phyloP scores from a whole-genome alignment of 495 filamentous ascomycete genomes.

The Chaetomium fimeti region DNA sequence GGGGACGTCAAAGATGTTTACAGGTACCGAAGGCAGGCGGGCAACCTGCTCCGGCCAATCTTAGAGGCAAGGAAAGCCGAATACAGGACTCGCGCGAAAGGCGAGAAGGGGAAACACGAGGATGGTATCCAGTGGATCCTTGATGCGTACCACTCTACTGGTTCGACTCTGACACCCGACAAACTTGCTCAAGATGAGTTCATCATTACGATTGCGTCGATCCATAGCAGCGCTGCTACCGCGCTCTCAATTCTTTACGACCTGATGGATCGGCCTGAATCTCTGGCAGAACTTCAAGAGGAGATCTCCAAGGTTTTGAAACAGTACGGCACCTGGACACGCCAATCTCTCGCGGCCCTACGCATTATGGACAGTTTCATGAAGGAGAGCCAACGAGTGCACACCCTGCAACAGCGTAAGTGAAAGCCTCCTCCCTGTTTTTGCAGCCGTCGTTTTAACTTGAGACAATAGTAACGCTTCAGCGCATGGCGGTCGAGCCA shows the following conservation, averaged over 20 bases:
- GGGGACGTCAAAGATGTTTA: conserved; percentile 12
- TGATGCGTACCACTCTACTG: conserved; percentile 11
- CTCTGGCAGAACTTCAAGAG: not conserved
- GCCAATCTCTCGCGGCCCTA: not conserved
- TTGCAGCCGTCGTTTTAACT: too few species aligned
- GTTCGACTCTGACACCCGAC: conserved; percentile 4
- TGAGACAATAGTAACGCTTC: too few species aligned
- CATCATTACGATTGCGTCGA: conserved; percentile 14
- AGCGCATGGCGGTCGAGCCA: too few species aligned
- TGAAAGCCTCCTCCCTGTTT: not conserved
- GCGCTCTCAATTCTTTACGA: conserved; percentile 17
- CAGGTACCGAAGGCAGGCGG: conserved; percentile 3
- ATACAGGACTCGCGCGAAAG: too few species aligned
- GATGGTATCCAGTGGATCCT: conserved; percentile 19
- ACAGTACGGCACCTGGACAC: conserved; percentile 11
- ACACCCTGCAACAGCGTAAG: not conserved
- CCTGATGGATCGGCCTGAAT: conserved; percentile 15
- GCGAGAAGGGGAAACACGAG: not conserved
- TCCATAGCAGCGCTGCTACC: conserved; percentile 20
- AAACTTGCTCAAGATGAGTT: conserved; percentile 14
- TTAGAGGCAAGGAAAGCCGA: conserved; percentile 1
- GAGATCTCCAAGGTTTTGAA: conserved; percentile 17
- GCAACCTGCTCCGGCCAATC: conserved; percentile 14
- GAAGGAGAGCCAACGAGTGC: not conserved
- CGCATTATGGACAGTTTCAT: not conserved